These are phyloP conservation scores for Trichoderma atrobrunneum DNA, from an alignment of 2,329 filamentous ascomycete species.

Conservation along the genomic window DNA sequence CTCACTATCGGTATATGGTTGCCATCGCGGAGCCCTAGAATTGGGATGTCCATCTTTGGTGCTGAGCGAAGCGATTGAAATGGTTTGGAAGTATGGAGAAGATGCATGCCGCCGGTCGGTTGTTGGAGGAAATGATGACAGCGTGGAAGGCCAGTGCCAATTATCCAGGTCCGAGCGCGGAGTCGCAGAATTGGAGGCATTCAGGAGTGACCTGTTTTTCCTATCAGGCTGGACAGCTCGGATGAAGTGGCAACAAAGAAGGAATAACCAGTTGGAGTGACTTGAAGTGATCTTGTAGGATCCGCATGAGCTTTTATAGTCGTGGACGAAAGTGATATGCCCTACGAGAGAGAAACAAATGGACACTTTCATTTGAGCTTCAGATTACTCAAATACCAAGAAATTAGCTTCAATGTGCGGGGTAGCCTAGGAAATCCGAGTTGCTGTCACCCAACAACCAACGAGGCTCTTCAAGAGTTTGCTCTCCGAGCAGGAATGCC, in stretches of 20 bases:
- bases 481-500: background rate
- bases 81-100: background rate
- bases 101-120: background rate
- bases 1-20: background rate
- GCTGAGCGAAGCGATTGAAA: background rate
- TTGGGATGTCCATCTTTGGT: background rate
- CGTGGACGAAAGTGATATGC: background rate
- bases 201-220: background rate
- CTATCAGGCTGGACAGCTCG: background rate
- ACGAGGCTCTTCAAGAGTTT: background rate
- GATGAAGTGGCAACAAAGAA: background rate
- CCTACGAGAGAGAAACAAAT: background rate
- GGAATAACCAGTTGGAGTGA: background rate
- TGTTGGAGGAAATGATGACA: background rate
- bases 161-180: background rate
- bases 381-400: background rate
- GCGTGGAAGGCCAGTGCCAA: background rate
- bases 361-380: background rate
- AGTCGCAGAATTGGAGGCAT: background rate
- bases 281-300: background rate
- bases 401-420: background rate
- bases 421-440: background rate
- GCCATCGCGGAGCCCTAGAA: background rate
- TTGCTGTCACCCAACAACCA: background rate
- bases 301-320: background rate